Evolutionary conservation across 2,329 filamentous ascomycete species (phyloP).

Genomic region (Colletotrichum acutatum): DNA sequence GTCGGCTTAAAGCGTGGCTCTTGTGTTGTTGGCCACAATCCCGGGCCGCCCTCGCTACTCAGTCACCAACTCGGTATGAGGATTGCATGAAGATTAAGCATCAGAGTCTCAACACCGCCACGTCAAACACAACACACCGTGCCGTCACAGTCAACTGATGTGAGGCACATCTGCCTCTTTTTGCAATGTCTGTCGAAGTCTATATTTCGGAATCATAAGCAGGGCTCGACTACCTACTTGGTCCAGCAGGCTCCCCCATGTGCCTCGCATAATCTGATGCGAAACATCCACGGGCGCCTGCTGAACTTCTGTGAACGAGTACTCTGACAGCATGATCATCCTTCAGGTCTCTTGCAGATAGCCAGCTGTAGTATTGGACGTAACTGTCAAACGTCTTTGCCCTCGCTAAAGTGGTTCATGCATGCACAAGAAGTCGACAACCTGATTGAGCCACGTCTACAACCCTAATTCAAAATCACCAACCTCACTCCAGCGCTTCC

Average conservation of each 20-base stretch:
- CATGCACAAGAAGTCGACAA: conserved; percentile 5
- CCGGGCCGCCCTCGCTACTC: conserved; percentile 19
- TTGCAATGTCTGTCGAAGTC: background rate
- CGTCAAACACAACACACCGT: background rate
- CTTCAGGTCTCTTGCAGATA: background rate
- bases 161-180: background rate
- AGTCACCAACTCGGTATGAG: background rate
- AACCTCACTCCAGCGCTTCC: background rate
- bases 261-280: conserved; percentile 1
- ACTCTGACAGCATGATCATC: background rate
- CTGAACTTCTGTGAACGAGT: background rate
- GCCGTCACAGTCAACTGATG: background rate
- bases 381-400: background rate
- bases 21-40: conserved; percentile 9
- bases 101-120: background rate
- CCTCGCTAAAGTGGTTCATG: conserved; percentile 18
- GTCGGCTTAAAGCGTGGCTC: background rate
- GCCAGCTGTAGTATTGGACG: background rate
- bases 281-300: background rate
- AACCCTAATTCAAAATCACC: background rate
- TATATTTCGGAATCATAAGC: background rate
- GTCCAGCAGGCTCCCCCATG: conserved; percentile 1
- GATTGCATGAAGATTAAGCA: background rate
- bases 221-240: background rate
- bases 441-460: conserved; percentile 16